These are phyloP conservation scores for Orbilia oligospora DNA, from an alignment of 2,329 filamentous ascomycete species.

Conservation along the genomic window DNA sequence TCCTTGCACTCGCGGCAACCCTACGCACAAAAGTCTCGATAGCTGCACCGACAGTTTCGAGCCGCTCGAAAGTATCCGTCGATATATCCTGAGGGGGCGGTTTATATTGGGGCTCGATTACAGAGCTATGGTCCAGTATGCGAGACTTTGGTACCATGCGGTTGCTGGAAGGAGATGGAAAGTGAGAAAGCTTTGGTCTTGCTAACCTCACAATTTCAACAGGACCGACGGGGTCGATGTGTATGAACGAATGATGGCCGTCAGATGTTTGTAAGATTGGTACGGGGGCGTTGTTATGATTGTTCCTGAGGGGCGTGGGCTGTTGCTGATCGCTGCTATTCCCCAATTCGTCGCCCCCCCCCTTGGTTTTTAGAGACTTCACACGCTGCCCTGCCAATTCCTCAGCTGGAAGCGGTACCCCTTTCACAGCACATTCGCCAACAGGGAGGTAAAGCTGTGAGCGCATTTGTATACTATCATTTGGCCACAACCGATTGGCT, in stretches of 20 bases:
- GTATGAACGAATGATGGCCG: conserved; percentile 75
- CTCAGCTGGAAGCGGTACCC: conserved; percentile 73
- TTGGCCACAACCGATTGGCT: conserved; percentile 94
- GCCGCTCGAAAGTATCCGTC: conserved; percentile 67
- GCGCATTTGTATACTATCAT: conserved; percentile 88
- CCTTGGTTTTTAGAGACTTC: neutral
- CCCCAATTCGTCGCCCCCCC: neutral
- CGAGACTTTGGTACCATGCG: conserved; percentile 63
- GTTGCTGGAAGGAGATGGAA: conserved; percentile 75
- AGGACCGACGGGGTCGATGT: conserved; percentile 69
- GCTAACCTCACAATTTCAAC: conserved; percentile 90
- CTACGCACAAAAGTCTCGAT: conserved; percentile 93
- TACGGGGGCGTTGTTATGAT: conserved; percentile 63
- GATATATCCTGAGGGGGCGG: conserved; percentile 68
- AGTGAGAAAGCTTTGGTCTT: conserved; percentile 86
- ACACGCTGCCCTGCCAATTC: conserved; percentile 68
- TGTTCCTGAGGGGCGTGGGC: conserved; percentile 63
- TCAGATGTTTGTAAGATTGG: conserved; percentile 67
- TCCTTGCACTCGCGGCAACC: conserved; percentile 76
- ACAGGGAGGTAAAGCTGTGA: conserved; percentile 87
- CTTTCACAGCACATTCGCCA: conserved; percentile 87
- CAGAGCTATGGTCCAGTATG: conserved; percentile 66
- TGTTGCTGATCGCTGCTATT: conserved; percentile 9
- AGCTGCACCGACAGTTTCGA: conserved; percentile 88
- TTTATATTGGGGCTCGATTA: conserved; percentile 69